Conservation (phyloP, 306 rosid genomes). For the Lotus japonicus region DNA sequence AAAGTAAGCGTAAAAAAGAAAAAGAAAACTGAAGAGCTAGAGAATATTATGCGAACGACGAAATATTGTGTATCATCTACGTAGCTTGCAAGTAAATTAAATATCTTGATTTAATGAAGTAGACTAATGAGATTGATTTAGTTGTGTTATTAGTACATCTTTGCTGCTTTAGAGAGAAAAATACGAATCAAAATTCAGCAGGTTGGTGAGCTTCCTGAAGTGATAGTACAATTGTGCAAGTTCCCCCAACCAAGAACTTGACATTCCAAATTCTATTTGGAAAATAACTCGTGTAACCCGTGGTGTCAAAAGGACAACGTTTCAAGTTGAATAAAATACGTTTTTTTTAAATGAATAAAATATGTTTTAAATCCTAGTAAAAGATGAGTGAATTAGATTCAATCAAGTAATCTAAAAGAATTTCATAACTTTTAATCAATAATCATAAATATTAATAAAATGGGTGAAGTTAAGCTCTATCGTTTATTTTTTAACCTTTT, state of each 20-base stretch:
- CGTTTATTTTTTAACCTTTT: too few relatives aligned
- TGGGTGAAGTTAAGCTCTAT: too few relatives aligned
- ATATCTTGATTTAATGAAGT: not conserved
- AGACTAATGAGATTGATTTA: not conserved
- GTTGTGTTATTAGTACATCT: not conserved
- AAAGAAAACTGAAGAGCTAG: not conserved
- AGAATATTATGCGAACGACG: not conserved
- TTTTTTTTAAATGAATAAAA: too few relatives aligned
- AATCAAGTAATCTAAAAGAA: too few relatives aligned
- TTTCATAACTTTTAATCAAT: too few relatives aligned
- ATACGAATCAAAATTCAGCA: constrained; percentile 25
- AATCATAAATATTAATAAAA: too few relatives aligned
- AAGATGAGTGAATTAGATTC: too few relatives aligned
- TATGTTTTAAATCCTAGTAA: too few relatives aligned
- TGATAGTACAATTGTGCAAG: not conserved
- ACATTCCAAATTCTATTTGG: not conserved
- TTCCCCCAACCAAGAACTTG: constrained; percentile 11
- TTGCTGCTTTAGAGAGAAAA: not conserved
- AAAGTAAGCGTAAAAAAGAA: not conserved
- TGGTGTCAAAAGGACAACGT: too few relatives aligned
- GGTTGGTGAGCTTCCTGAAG: constrained; percentile 21
- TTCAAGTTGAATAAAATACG: too few relatives aligned
- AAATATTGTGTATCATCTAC: not conserved
- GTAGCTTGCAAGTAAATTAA: not conserved
- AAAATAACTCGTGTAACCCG: too few relatives aligned